Percentiles rank a stretch among this genome's conserved stretches.
These are phyloP conservation scores for Chlorokybus atmophyticus DNA, from an alignment of 139 green algal genomes.

Conservation along the genomic window DNA sequence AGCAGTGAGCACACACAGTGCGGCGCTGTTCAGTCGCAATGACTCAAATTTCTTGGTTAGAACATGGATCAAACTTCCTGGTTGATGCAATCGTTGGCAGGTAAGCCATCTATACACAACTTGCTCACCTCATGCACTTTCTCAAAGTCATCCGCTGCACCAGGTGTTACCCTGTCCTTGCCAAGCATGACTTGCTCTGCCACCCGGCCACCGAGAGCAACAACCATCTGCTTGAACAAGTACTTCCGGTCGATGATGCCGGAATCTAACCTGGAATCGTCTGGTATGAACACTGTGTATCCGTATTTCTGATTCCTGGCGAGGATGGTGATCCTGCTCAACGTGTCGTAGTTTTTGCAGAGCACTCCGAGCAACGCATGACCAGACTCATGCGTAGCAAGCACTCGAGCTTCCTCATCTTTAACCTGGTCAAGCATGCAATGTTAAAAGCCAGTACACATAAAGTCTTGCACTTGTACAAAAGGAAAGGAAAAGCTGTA, in stretches of 20 bases:
- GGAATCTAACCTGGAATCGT: neutral
- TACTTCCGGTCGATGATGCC: neutral
- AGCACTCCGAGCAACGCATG: neutral
- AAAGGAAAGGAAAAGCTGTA: too few relatives aligned
- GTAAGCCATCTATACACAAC: neutral
- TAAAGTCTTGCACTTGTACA: too few relatives aligned
- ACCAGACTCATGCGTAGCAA: neutral
- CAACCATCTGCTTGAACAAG: conserved; percentile 1
- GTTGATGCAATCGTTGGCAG: neutral
- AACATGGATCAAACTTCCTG: too few relatives aligned
- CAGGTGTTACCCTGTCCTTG: neutral
- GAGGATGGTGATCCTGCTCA: neutral
- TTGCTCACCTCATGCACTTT: neutral
- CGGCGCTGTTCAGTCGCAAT: neutral
- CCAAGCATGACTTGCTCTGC: neutral
- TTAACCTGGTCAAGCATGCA: too few relatives aligned
- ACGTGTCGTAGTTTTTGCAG: neutral
- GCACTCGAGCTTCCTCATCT: neutral
- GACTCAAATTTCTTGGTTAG: too few relatives aligned
- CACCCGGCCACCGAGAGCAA: neutral
- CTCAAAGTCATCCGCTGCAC: neutral
- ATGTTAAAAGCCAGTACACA: too few relatives aligned
- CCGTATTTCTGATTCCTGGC: neutral
- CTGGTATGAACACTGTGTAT: neutral
- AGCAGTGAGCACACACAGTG: neutral